These are phyloP conservation scores for Magnusiomyces paraingens DNA, from an alignment of 1,139 yeast genomes.

Conservation along the genomic window DNA sequence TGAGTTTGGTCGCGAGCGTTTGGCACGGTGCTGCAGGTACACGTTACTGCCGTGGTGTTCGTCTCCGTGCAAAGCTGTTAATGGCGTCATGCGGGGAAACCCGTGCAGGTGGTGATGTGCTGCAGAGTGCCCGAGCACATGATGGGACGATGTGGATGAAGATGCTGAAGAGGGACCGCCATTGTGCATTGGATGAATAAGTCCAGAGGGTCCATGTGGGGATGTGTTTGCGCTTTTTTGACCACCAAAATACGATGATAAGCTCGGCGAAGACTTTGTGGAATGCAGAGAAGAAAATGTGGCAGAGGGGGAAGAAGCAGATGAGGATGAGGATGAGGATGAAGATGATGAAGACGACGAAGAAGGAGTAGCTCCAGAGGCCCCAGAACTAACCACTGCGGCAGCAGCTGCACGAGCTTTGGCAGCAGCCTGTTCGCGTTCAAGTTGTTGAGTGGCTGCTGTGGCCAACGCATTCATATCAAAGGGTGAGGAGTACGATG, in stretches of 20 bases:
- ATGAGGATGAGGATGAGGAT: conserved; percentile 10
- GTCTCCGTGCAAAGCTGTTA: conserved; percentile 32
- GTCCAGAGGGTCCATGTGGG: too few relatives aligned
- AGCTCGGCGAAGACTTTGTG: conserved; percentile 58
- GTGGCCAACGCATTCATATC: conserved; percentile 74
- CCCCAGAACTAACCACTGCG: neutral
- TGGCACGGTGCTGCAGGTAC: conserved; percentile 46
- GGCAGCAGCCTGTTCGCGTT: conserved; percentile 34
- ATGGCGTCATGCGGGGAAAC: conserved; percentile 50
- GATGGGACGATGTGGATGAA: conserved; percentile 25
- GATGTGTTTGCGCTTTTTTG: neutral
- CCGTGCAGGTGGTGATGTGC: conserved; percentile 41
- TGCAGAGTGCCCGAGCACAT: conserved; percentile 23
- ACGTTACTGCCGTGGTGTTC: conserved; percentile 38
- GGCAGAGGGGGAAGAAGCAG: conserved; percentile 19
- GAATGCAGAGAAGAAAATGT: conserved; percentile 37
- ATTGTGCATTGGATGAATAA: too few relatives aligned
- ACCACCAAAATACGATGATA: conserved; percentile 48
- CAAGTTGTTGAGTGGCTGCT: conserved; percentile 76
- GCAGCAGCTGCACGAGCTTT: neutral
- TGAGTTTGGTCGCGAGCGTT: conserved; percentile 73
- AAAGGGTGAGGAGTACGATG: conserved; percentile 34
- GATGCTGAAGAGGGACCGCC: conserved; percentile 18
- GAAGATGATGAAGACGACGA: conserved; percentile 1
- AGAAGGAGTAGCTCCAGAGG: neutral